Conservation (phyloP, 2,329 filamentous ascomycete genomes). For the Metarhizium humberi region DNA sequence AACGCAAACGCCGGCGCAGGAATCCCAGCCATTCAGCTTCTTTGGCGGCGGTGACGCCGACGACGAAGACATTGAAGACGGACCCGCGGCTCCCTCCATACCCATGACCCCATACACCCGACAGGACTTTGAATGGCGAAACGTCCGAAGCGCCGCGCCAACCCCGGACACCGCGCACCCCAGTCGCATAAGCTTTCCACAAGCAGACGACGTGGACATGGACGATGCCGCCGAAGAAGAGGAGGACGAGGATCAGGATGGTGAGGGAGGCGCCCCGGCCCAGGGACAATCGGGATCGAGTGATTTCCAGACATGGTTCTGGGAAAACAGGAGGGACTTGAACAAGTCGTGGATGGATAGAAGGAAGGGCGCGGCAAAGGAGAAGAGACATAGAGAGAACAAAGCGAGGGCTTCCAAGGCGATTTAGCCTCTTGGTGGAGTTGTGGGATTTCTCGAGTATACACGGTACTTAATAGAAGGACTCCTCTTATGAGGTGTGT, state of each 20-base stretch:
- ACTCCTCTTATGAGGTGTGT: too few relatives aligned
- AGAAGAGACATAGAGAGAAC: constrained; percentile 58
- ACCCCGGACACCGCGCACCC: constrained; percentile 88
- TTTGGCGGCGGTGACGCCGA: constrained; percentile 51
- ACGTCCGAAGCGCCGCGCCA: constrained; percentile 78
- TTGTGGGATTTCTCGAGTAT: background rate
- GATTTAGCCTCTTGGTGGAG: constrained; percentile 15
- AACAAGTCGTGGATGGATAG: constrained; percentile 59
- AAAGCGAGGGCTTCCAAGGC: constrained; percentile 39
- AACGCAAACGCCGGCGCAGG: constrained; percentile 17
- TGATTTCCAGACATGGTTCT: constrained; percentile 60
- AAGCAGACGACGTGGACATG: constrained; percentile 22
- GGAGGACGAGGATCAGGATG: constrained; percentile 21
- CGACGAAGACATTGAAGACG: constrained; percentile 34
- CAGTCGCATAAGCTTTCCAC: constrained; percentile 47
- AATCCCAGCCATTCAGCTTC: constrained; percentile 65
- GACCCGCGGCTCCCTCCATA: constrained; percentile 25
- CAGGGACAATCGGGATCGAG: constrained; percentile 22
- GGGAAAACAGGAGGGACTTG: constrained; percentile 54
- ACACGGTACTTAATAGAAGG: background rate
- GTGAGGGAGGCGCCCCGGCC: constrained; percentile 13
- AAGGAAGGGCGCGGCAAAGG: constrained; percentile 53
- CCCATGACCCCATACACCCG: constrained; percentile 80
- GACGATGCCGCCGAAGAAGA: constrained; percentile 21
- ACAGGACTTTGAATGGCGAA: constrained; percentile 66